Percentiles rank a stretch among this genome's conserved stretches.
Evolutionary conservation across 371 early-diverging fungal species (phyloP).

Genomic region (Paraphysoderma sedebokerense): DNA sequence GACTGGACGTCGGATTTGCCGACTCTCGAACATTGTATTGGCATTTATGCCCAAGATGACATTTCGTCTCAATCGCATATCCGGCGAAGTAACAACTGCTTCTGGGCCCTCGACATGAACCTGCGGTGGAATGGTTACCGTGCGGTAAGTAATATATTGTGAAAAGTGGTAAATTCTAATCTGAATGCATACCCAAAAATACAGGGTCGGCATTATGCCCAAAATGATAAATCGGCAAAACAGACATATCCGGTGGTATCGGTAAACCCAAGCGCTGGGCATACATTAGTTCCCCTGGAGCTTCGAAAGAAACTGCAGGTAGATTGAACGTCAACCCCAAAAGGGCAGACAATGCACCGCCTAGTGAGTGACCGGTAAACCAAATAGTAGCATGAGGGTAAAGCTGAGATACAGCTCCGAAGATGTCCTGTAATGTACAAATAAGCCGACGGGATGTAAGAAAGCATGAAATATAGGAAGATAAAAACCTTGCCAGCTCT

Average conservation of each 20-base stretch:
- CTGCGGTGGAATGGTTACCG: not conserved
- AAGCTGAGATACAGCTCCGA: constrained; percentile 32
- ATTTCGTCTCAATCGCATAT: constrained; percentile 73
- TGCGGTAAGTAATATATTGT: not conserved
- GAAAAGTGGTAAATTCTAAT: constrained; percentile 11
- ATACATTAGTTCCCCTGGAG: constrained; percentile 70
- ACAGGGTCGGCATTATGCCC: constrained; percentile 89
- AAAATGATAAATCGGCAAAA: constrained; percentile 73
- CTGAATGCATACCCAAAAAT: constrained; percentile 75
- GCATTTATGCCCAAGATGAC: constrained; percentile 39
- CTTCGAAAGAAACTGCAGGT: constrained; percentile 74
- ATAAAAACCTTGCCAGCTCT: constrained; percentile 47
- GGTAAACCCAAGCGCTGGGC: constrained; percentile 67
- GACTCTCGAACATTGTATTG: constrained; percentile 9
- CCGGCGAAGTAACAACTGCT: constrained; percentile 75
- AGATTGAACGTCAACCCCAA: constrained; percentile 70
- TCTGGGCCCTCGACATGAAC: constrained; percentile 23
- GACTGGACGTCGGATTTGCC: too few species aligned
- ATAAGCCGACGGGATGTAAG: not conserved
- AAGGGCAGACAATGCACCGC: constrained; percentile 66
- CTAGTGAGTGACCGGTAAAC: constrained; percentile 88
- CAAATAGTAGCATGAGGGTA: constrained; percentile 59
- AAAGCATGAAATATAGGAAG: not conserved
- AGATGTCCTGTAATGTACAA: constrained; percentile 26
- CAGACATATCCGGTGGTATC: constrained; percentile 17